Percentiles rank a stretch among this genome's conserved stretches.
Evolutionary conservation across 495 filamentous ascomycete species (phyloP).

Genomic region (Bathelium albidoporum): DNA sequence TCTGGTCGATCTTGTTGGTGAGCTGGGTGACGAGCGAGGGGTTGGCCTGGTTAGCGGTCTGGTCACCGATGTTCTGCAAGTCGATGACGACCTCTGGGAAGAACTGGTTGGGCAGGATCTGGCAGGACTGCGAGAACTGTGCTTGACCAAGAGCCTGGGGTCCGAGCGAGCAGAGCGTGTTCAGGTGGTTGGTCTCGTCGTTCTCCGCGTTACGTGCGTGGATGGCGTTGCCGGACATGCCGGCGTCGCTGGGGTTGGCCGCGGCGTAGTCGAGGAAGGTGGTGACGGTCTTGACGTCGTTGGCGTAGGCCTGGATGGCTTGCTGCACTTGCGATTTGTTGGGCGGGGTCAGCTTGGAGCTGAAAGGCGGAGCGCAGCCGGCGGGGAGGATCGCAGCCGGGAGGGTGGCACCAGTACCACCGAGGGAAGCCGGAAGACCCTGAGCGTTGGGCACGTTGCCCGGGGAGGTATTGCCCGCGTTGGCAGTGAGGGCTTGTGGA

Average conservation of each 20-base stretch:
- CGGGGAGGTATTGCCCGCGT: background rate
- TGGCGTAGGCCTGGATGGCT: conserved; percentile 4
- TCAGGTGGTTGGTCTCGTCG: conserved; percentile 5
- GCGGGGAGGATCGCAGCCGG: conserved; percentile 1
- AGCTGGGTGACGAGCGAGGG: background rate
- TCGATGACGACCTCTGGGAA: background rate
- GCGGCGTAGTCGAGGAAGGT: conserved; percentile 3
- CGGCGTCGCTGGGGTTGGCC: background rate
- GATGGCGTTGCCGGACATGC: conserved; percentile 4
- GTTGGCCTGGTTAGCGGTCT: background rate
- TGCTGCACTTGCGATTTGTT: background rate
- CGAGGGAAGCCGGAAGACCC: background rate
- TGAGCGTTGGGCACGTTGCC: conserved; percentile 2
- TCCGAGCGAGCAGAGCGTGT: conserved; percentile 1
- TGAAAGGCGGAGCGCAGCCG: background rate
- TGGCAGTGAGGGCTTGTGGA: background rate
- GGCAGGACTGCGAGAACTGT: background rate
- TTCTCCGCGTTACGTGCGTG: conserved; percentile 5
- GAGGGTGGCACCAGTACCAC: conserved; percentile 3
- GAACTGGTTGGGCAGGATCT: background rate
- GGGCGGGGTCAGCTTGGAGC: background rate
- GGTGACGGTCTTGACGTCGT: conserved; percentile 3
- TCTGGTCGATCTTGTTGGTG: background rate
- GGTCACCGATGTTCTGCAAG: background rate
- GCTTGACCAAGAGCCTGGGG: background rate